Base-by-base conservation (phyloP, 768 basidiomycete species). In the Xerocomus brunneocitrinus region DNA sequence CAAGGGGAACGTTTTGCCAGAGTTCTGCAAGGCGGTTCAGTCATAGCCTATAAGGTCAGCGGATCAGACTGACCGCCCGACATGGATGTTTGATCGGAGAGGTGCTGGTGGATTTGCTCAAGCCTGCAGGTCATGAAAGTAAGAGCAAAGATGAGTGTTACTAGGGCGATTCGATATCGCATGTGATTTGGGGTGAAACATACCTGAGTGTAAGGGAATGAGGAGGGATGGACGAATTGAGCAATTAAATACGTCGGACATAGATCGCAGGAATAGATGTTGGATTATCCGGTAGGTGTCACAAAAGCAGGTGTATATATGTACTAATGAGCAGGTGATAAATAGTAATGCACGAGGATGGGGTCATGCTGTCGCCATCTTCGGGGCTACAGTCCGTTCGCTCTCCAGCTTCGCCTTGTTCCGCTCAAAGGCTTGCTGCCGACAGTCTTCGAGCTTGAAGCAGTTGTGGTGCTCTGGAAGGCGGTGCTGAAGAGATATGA, bases 381-480 rank as follows among this genome's bases (percentile, higher is more conserved):
- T 93, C 66, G 87, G 75, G 32, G 85, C 85, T 34, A 89, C 85
- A 19, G 91, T 94, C 72, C 87, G 83, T 72, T 94, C 91, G 61
- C 84, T 84, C 78, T 92, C 91, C 53, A 94, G 74, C 74, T 89
- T 89, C 49, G 74, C 78, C 82, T 93, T 92, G 77, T 94, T 93
- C 65, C 81, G 79, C 59, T 91, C 83, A 66, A 92, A 94, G 19
- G 91, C 91, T 70, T 90, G 86, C 69, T 91, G 87, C 58, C 86
- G 77, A 73, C 91, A 94, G 69, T 85, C 85, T 66, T 89, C 85
- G 57, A 95, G 74, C 56, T 91, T 87, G 59, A 81, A 79, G 74
- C 91, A 95, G 51, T 79, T 79, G 69, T 95, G 91, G 61, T 90
- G 89, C 67, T 94, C 92, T 7, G 92, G 91, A 58, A 95, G 78